These are phyloP conservation scores for Irpex rosettiformis DNA, from an alignment of 1,284 basidiomycete genomes.

Conservation along the genomic window DNA sequence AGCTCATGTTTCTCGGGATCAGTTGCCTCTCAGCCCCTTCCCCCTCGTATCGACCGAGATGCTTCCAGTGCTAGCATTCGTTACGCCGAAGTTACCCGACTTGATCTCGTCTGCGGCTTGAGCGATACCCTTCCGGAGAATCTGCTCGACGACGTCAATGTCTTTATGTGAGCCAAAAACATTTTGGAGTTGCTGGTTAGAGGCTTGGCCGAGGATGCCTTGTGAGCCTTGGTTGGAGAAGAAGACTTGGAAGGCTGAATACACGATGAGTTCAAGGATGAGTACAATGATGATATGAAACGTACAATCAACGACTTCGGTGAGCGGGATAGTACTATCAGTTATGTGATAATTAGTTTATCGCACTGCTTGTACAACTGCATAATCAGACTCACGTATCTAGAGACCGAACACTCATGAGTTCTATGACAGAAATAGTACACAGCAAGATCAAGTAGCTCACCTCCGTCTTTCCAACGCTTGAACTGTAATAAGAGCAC, in stretches of 20 bases:
- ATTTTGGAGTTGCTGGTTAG: conserved; percentile 75
- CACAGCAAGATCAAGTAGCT: conserved; percentile 23
- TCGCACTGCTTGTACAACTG: conserved; percentile 10
- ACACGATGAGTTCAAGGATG: conserved; percentile 26
- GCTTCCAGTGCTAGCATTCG: conserved; percentile 40
- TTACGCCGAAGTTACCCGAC: conserved; percentile 23
- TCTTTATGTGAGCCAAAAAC: conserved; percentile 66
- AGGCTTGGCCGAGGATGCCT: conserved; percentile 65
- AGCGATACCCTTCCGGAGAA: conserved; percentile 60
- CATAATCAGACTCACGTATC: conserved; percentile 56
- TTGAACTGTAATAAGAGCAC: conserved; percentile 49
- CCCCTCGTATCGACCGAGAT: conserved; percentile 37
- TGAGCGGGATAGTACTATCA: conserved; percentile 58
- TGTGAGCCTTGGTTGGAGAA: conserved; percentile 68
- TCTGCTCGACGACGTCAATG: conserved; percentile 51
- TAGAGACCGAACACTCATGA: conserved; percentile 24
- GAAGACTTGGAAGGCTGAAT: conserved; percentile 42
- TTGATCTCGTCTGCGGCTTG: conserved; percentile 47
- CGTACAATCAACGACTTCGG: conserved; percentile 75
- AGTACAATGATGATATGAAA: conserved; percentile 11
- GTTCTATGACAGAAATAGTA: conserved; percentile 2
- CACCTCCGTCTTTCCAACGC: conserved; percentile 78
- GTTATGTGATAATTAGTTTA: conserved; percentile 11
- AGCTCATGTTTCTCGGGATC: not conserved
- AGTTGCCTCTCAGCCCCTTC: conserved; percentile 24